Percentiles rank a stretch among this genome's conserved stretches.
Evolutionary conservation across 352 stramenopile genomes (phyloP).

Genomic region (Phytophthora pistaciae): DNA sequence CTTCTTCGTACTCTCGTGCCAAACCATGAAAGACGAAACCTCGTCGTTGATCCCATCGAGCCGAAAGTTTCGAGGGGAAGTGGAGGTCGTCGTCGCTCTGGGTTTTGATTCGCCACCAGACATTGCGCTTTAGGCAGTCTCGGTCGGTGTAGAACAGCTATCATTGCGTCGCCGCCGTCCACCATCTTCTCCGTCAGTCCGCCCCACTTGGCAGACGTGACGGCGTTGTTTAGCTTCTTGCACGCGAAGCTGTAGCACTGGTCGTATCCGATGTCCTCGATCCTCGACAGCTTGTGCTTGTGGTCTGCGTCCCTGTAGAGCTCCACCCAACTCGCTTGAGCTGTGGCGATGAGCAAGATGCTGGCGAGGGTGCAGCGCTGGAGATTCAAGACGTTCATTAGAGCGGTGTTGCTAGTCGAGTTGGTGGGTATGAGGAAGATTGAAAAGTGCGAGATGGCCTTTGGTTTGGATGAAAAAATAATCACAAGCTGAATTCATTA

Average conservation of each 20-base stretch:
- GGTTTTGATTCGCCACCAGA: conserved; percentile 4
- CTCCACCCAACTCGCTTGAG: neutral
- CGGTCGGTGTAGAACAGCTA: conserved; percentile 8
- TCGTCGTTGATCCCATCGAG: conserved; percentile 4
- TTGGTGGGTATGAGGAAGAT: neutral
- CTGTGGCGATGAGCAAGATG: neutral
- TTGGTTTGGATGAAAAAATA: neutral
- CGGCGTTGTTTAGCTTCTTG: neutral
- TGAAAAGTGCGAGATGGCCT: neutral
- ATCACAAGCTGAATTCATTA: neutral
- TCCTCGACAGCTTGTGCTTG: neutral
- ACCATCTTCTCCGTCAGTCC: conserved; percentile 4
- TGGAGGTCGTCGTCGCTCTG: conserved; percentile 6
- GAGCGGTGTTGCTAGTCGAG: neutral
- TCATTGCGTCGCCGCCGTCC: neutral
- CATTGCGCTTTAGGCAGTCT: conserved; percentile 1
- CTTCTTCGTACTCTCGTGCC: conserved; percentile 3
- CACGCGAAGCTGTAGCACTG: neutral
- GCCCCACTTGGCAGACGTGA: conserved; percentile 1
- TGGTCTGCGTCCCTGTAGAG: neutral
- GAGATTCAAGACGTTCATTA: neutral
- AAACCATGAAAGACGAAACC: neutral
- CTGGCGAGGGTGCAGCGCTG: neutral
- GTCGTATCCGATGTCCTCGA: neutral
- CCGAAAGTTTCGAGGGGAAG: conserved; percentile 10